These are phyloP conservation scores for Lentinula sp. DNA, from an alignment of 768 basidiomycete species.

Conservation along the genomic window DNA sequence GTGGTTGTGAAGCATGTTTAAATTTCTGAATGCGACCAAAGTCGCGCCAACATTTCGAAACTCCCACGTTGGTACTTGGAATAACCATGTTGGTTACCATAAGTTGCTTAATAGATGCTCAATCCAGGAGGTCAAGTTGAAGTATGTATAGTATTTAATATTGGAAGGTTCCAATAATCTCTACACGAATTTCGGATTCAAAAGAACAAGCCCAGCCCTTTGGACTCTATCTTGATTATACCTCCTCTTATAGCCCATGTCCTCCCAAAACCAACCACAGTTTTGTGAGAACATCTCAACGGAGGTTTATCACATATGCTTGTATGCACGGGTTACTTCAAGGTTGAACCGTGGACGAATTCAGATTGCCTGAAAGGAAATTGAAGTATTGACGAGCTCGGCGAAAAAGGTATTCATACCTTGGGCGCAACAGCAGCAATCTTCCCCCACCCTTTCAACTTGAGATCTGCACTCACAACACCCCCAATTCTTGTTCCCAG, in stretches of 20 bases:
- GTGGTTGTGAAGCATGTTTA: slow-evolving; percentile 3
- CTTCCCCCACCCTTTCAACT: slow-evolving; percentile 93
- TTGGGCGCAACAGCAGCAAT: slow-evolving; percentile 89
- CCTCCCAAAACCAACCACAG: too few relatives aligned
- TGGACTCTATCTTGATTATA: too few relatives aligned
- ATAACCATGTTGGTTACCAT: neutral
- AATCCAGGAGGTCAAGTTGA: too few relatives aligned
- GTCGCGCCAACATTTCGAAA: neutral
- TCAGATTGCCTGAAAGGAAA: neutral
- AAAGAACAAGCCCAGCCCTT: too few relatives aligned
- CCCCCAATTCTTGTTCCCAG: slow-evolving; percentile 92
- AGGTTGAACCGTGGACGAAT: neutral
- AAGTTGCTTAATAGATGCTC: neutral
- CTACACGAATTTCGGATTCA: too few relatives aligned
- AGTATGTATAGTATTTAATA: neutral
- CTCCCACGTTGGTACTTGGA: neutral
- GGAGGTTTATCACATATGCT: too few relatives aligned
- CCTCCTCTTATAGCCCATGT: too few relatives aligned
- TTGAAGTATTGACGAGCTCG: neutral
- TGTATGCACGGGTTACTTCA: neutral
- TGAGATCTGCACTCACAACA: slow-evolving; percentile 85
- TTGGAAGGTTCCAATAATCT: too few relatives aligned
- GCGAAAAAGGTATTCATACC: slow-evolving; percentile 30
- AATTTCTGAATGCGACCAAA: neutral
- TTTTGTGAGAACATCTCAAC: too few relatives aligned